Base-by-base conservation (phyloP, 2,329 filamentous ascomycete species). In the Sporothrix globosa region DNA sequence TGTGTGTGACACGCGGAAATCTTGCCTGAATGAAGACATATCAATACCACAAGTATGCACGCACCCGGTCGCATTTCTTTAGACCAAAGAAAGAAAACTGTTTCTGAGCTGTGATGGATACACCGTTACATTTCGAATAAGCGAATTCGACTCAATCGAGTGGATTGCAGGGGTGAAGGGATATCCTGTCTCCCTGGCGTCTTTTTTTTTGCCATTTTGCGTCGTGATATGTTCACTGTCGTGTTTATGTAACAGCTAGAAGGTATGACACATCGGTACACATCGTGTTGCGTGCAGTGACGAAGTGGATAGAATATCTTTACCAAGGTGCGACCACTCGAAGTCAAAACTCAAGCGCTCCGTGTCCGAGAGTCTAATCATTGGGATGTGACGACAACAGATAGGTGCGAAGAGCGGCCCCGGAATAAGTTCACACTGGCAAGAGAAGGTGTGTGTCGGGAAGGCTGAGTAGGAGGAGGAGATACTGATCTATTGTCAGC, bases 281-380 rank as follows among this genome's bases (percentile, higher is more conserved):
- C 7, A 56, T 19, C 19, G 14, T 27, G 14, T 34, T 17, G 53
- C 24, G 34, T 60, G 39, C 14, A 44, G 39, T 21, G n/a, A 24
- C n/a, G 34, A 44, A 34, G 41, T 41, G 34, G 19, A 4, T n/a
- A n/a, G 34, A 7, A 24, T n/a, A 11, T 3, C 10, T 21, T 39
- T 61, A 34, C 34, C 56, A 44, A 61, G 56, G 34, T 61, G 56
- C 56, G 24, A n/a, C 19, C 56, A 44, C 56, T 61, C n/a, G 4
- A 61, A 11, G 34, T 17, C 56, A 61, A 44, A 24, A 7, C 34
- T 39, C 56, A 17, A 41, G 56, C 11, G 56, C 7, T 61, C 34
- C 39, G 56, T 17, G 34, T 61, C 10, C 27, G n/a, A 61, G n/a
- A 24, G 11, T 17, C 10, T 61, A 3, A n/a, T 4, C n/a, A 44